Evolutionary conservation across 2,329 filamentous ascomycete genomes (phyloP).

Genomic region (Aspergillus pseudonomiae): DNA sequence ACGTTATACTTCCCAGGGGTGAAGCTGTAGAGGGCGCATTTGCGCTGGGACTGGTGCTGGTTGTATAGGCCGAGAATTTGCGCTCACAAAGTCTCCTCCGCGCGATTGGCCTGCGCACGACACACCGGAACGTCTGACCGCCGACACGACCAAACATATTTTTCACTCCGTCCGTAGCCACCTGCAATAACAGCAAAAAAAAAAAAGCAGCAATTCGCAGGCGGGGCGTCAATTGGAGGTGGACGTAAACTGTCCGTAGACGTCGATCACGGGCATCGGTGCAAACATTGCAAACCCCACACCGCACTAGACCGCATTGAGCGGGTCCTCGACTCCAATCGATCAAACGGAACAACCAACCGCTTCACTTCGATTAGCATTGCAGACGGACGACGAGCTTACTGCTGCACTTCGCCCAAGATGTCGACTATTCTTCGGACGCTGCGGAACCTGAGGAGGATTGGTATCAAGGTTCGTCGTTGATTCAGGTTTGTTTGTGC

Average conservation of each 20-base stretch:
- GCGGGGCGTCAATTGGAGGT: neutral
- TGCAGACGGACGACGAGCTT: slow-evolving; percentile 15
- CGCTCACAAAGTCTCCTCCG: slow-evolving; percentile 37
- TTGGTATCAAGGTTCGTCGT: slow-evolving; percentile 76
- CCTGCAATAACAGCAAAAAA: neutral
- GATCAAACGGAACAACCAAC: slow-evolving; percentile 20
- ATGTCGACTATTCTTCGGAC: slow-evolving; percentile 95
- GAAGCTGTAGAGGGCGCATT: slow-evolving; percentile 35
- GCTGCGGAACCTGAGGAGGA: slow-evolving; percentile 79
- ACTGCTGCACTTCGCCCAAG: slow-evolving; percentile 41
- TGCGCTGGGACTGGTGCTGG: slow-evolving; percentile 26
- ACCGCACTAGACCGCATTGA: slow-evolving; percentile 29
- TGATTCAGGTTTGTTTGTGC: slow-evolving; percentile 15
- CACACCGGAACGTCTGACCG: slow-evolving; percentile 40
- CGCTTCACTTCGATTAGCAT: slow-evolving; percentile 17
- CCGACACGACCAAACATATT: slow-evolving; percentile 45
- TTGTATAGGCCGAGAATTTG: slow-evolving; percentile 41
- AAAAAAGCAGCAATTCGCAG: too few relatives aligned
- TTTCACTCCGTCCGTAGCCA: neutral
- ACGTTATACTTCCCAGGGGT: slow-evolving; percentile 62
- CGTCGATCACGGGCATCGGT: slow-evolving; percentile 8
- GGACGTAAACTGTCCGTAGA: slow-evolving; percentile 1
- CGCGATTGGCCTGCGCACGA: slow-evolving; percentile 33
- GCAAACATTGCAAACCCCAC: slow-evolving; percentile 42
- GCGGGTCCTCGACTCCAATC: slow-evolving; percentile 24